These are phyloP conservation scores for Fraxinus ornus DNA, from an alignment of 305 asterid genomes.

Conservation along the genomic window DNA sequence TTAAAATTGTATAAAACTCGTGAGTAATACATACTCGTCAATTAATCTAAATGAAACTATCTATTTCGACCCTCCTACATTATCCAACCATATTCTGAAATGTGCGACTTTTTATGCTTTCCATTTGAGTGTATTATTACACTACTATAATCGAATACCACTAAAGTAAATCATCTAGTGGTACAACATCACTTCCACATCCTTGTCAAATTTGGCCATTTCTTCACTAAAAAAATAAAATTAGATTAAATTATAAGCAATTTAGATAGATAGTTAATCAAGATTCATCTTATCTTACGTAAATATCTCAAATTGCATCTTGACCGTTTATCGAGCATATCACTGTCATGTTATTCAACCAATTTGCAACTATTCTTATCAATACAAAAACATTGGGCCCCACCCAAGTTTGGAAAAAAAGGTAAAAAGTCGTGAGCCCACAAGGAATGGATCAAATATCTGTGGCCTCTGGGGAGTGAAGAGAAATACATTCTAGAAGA, in stretches of 20 bases:
- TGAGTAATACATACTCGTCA: too few species aligned
- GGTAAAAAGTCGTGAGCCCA: neutral
- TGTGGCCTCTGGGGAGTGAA: slow-evolving; percentile 22
- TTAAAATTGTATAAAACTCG: too few species aligned
- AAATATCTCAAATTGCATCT: neutral
- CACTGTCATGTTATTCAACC: neutral
- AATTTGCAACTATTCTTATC: neutral
- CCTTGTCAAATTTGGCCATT: slow-evolving; percentile 25
- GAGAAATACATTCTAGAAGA: slow-evolving; percentile 39
- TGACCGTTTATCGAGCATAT: neutral
- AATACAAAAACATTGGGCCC: neutral
- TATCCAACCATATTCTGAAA: neutral
- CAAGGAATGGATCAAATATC: neutral
- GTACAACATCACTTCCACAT: slow-evolving; percentile 17
- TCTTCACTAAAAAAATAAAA: neutral
- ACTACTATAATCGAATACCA: neutral
- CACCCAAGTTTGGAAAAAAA: neutral
- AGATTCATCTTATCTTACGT: neutral
- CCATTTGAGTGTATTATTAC: neutral
- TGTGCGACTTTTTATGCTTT: neutral
- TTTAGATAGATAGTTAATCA: neutral
- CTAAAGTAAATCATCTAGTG: slow-evolving; percentile 1
- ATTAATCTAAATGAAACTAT: neutral
- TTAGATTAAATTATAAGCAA: neutral
- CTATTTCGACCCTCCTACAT: neutral